These are phyloP conservation scores for Aureobasidium leucospermi DNA, from an alignment of 2,329 filamentous ascomycete species.

Conservation along the genomic window DNA sequence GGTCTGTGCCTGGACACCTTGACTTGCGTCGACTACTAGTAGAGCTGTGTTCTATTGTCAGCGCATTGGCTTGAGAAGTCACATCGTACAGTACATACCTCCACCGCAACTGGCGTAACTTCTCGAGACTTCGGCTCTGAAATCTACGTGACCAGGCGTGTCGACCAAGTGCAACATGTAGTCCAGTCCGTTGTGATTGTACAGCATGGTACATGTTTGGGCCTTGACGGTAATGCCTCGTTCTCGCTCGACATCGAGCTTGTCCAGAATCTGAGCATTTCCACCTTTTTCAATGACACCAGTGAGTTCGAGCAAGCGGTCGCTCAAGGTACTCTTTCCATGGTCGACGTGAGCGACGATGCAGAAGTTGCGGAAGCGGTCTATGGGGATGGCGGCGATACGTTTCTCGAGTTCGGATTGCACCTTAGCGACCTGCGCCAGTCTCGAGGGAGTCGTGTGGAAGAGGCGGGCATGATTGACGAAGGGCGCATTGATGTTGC, in stretches of 20 bases:
- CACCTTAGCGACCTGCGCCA: constrained; percentile 32
- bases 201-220: constrained; percentile 97
- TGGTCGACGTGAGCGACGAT: constrained; percentile 98
- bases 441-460: constrained; percentile 22
- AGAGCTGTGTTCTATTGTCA: constrained; percentile 47
- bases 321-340: constrained; percentile 93
- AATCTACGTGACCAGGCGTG: constrained; percentile 96
- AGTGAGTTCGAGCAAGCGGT: constrained; percentile 85
- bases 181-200: constrained; percentile 75
- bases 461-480: constrained; percentile 20
- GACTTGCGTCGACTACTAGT: constrained; percentile 88
- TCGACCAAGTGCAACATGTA: constrained; percentile 94
- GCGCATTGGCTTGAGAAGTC: background rate
- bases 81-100: background rate
- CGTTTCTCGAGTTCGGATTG: constrained; percentile 52
- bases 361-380: constrained; percentile 87
- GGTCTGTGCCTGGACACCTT: constrained; percentile 95
- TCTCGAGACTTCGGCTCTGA: constrained; percentile 88
- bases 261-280: constrained; percentile 95
- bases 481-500: constrained; percentile 17
- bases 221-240: constrained; percentile 97
- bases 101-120: constrained; percentile 96
- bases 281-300: constrained; percentile 80
- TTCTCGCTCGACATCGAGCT: constrained; percentile 92
- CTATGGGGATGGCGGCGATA: constrained; percentile 69